Evolutionary conservation across 306 rosid species (phyloP).

Genomic region (Cucurbita argyrosperma): DNA sequence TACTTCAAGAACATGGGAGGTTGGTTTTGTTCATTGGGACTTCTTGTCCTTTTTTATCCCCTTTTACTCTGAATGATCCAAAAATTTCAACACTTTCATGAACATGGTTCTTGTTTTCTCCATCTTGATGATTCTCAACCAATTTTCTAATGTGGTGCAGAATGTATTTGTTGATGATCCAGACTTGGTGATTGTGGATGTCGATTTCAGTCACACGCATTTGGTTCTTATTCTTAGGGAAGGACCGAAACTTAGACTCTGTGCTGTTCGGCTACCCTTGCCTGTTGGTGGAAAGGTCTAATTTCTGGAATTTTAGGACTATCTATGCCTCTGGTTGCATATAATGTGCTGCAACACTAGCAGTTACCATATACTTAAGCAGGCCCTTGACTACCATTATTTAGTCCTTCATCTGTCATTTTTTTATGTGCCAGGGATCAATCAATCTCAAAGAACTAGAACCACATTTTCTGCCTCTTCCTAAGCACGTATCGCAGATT

Average conservation of each 20-base stretch:
- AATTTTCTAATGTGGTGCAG: slow-evolving; percentile 29
- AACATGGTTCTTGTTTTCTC: not conserved
- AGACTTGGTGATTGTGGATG: slow-evolving; percentile 46
- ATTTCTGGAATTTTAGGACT: slow-evolving; percentile 4
- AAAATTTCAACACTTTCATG: not conserved
- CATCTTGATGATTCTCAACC: not conserved
- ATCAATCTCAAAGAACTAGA: slow-evolving; percentile 42
- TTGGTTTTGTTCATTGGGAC: slow-evolving; percentile 14
- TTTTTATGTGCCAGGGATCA: slow-evolving; percentile 31
- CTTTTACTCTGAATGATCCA: not conserved
- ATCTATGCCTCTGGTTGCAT: not conserved
- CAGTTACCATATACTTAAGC: not conserved
- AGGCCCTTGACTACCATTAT: not conserved
- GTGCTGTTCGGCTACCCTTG: slow-evolving; percentile 64
- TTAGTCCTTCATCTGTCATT: not conserved
- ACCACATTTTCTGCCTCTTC: slow-evolving; percentile 53
- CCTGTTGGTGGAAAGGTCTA: slow-evolving; percentile 51
- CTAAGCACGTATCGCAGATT: slow-evolving; percentile 65
- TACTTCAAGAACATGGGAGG: slow-evolving; percentile 79
- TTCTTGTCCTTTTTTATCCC: not conserved
- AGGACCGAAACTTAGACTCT: slow-evolving; percentile 43
- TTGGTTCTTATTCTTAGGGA: slow-evolving; percentile 56
- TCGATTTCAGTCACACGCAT: slow-evolving; percentile 65
- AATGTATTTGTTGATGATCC: slow-evolving; percentile 36
- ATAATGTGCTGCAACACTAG: not conserved